Evolutionary conservation across 768 basidiomycete genomes (phyloP).

Genomic region (Naematelia encephala): DNA sequence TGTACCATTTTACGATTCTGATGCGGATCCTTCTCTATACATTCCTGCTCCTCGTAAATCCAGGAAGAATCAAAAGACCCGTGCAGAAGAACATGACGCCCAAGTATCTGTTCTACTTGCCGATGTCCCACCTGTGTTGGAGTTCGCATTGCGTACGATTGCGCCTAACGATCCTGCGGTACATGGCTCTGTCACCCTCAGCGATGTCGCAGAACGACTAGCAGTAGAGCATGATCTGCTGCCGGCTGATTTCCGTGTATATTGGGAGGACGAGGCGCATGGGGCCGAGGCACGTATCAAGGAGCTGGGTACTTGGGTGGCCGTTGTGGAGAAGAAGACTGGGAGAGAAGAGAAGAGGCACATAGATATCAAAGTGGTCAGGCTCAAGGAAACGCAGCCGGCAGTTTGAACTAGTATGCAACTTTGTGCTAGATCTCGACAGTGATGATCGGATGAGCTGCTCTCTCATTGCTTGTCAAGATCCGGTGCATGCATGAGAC

Average conservation of each 20-base stretch:
- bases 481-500: not conserved
- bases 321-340: slow-evolving; percentile 15
- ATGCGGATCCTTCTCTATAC: not conserved
- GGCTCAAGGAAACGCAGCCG: slow-evolving; percentile 8
- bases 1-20: no score
- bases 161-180: slow-evolving; percentile 8
- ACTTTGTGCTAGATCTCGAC: no score
- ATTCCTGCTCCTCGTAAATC: not conserved
- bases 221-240: slow-evolving; percentile 14
- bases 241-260: slow-evolving; percentile 9
- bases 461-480: no score
- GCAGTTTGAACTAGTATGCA: not conserved
- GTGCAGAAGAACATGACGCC: not conserved
- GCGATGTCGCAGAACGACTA: slow-evolving; percentile 17
- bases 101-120: not conserved
- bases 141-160: slow-evolving; percentile 21
- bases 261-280: slow-evolving; percentile 12
- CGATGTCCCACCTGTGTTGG: slow-evolving; percentile 18
- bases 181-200: slow-evolving; percentile 27
- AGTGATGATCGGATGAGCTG: no score
- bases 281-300: slow-evolving; percentile 25
- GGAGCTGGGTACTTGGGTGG: slow-evolving; percentile 22
- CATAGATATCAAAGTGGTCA: slow-evolving; percentile 20
- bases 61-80: not conserved
- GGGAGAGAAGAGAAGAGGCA: slow-evolving; percentile 15